Evolutionary conservation across 140 eudicot genomes (phyloP).

Genomic region (Anethum foeniculum): DNA sequence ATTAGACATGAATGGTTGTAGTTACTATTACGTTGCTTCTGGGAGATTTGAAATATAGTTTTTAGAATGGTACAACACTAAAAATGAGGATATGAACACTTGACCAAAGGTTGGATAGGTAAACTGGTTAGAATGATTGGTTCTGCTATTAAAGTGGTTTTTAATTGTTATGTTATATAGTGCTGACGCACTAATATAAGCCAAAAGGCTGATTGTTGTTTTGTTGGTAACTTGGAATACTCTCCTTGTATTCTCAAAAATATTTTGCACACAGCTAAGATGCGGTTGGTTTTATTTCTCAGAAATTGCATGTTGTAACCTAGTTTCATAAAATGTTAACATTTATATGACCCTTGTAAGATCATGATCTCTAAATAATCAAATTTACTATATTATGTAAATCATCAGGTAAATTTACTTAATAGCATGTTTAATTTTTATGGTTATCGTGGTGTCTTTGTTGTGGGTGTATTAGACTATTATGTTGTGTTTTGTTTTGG

Average conservation of each 20-base stretch:
- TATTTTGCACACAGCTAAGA: neutral
- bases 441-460: too few species aligned
- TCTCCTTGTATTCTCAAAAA: neutral
- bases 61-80: neutral
- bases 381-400: too few species aligned
- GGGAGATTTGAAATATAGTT: neutral
- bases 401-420: neutral
- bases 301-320: neutral
- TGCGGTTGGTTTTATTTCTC: neutral
- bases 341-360: neutral
- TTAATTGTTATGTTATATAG: neutral
- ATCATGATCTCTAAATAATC: neutral
- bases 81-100: neutral
- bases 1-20: neutral
- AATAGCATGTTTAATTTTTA: neutral
- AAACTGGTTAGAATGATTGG: neutral
- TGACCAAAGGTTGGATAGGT: neutral
- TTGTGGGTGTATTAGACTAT: neutral
- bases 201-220: neutral
- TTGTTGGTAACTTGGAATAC: neutral
- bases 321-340: neutral
- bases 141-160: neutral
- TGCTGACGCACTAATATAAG: neutral
- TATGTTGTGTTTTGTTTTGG: neutral
- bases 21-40: neutral